Percentiles rank a stretch among this genome's conserved stretches.
Evolutionary conservation across 2,329 filamentous ascomycete genomes (phyloP).

Genomic region (Aspergillus oerlinghausenensis): DNA sequence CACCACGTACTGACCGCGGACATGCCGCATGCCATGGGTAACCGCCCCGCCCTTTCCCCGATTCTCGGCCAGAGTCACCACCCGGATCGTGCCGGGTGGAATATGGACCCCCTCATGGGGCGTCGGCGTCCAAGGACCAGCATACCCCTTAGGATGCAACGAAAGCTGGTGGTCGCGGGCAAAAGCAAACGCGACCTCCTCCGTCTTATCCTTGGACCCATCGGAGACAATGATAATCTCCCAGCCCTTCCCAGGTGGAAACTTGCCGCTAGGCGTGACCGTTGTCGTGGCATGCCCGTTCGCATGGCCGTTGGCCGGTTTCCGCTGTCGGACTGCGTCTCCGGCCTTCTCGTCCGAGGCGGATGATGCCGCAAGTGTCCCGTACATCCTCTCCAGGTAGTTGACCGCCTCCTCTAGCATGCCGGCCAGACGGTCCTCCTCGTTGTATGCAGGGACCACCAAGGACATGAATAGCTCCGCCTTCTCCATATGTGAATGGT

Average conservation of each 20-base stretch:
- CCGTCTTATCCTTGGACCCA: constrained; percentile 77
- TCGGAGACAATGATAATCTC: constrained; percentile 92
- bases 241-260: constrained; percentile 56
- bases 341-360: constrained; percentile 11
- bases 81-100: constrained; percentile 72
- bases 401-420: constrained; percentile 89
- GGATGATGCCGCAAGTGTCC: constrained; percentile 36
- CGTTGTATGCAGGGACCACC: constrained; percentile 93
- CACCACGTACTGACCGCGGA: constrained; percentile 78
- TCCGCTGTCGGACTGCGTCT: constrained; percentile 21
- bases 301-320: constrained; percentile 22
- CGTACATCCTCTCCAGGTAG: constrained; percentile 76
- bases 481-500: constrained; percentile 57
- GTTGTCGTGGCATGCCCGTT: constrained; percentile 25
- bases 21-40: constrained; percentile 90
- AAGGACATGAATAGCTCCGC: constrained; percentile 83
- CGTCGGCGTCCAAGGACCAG: constrained; percentile 51
- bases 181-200: constrained; percentile 74
- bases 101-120: constrained; percentile 47
- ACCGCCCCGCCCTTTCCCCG: constrained; percentile 93
- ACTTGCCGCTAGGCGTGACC: constrained; percentile 20
- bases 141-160: constrained; percentile 37
- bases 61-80: constrained; percentile 75
- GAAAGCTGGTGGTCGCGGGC: constrained; percentile 62
- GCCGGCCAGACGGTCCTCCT: constrained; percentile 73